Percentiles rank a stretch among this genome's conserved stretches.
These are phyloP conservation scores for Helicocarpus griseus DNA, from an alignment of 2,329 filamentous ascomycete genomes.

Conservation along the genomic window DNA sequence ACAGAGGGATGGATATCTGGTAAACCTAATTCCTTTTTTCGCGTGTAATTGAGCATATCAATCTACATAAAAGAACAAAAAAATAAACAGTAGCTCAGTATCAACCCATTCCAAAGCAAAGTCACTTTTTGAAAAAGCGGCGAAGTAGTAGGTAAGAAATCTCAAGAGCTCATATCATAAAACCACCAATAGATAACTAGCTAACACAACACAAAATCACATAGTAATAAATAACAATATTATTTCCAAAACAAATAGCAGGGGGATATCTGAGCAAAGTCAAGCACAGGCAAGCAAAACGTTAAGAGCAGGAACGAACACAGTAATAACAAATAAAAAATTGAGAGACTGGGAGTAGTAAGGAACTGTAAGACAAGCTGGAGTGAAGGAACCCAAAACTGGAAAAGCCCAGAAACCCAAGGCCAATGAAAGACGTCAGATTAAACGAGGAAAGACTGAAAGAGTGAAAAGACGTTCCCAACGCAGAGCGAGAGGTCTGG, in stretches of 20 bases:
- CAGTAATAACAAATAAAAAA: neutral
- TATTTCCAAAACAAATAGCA: neutral
- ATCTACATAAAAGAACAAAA: too few relatives aligned
- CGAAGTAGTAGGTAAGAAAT: neutral
- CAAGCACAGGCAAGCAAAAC: neutral
- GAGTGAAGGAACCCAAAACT: too few relatives aligned
- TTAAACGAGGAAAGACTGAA: too few relatives aligned
- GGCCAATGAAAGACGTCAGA: too few relatives aligned
- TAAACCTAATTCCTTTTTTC: too few relatives aligned
- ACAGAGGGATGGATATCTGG: too few relatives aligned
- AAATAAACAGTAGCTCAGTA: too few relatives aligned
- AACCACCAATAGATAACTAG: neutral
- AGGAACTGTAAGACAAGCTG: neutral
- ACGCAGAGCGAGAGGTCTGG: too few relatives aligned
- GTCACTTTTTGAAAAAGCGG: neutral
- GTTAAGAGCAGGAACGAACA: neutral
- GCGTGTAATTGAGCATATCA: too few relatives aligned
- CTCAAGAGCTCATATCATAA: neutral
- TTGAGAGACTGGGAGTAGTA: neutral
- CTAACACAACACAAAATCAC: neutral
- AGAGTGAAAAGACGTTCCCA: too few relatives aligned
- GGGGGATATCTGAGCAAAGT: neutral
- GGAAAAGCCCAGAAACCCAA: too few relatives aligned
- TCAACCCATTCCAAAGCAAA: too few relatives aligned
- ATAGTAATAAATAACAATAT: neutral